Evolutionary conservation across 1,139 yeast species (phyloP).

Genomic region (Protomyces macrosporus): DNA sequence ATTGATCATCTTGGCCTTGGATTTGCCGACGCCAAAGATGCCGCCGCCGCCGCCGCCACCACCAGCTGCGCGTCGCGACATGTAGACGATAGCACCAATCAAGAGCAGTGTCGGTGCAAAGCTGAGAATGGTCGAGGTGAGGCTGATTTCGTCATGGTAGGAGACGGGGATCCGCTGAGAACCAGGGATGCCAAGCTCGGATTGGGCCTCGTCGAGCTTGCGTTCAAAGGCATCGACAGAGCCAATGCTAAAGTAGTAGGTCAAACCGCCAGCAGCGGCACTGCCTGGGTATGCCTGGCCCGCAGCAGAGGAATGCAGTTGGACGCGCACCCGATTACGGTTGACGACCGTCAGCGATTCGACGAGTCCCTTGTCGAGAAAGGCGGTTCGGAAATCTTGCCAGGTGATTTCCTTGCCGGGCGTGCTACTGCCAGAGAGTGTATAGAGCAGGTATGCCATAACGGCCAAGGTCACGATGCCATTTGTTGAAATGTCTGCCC

Average conservation of each 20-base stretch:
- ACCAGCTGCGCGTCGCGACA: conserved; percentile 56
- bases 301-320: conserved; percentile 54
- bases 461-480: conserved; percentile 14
- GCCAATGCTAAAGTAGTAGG: conserved; percentile 72
- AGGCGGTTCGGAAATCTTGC: conserved; percentile 83
- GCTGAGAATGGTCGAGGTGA: conserved; percentile 59
- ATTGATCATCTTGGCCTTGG: conserved; percentile 74
- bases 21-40: conserved; percentile 38
- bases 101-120: conserved; percentile 78
- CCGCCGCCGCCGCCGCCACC: conserved; percentile 59
- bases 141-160: conserved; percentile 63
- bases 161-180: conserved; percentile 76
- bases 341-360: conserved; percentile 70
- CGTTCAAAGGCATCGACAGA: conserved; percentile 88
- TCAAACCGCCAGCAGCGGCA: conserved; percentile 31
- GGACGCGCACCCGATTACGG: conserved; percentile 72
- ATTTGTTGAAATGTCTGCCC: conserved; percentile 23
- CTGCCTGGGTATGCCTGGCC: conserved; percentile 34
- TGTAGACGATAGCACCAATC: conserved; percentile 77
- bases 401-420: conserved; percentile 55
- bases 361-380: conserved; percentile 78
- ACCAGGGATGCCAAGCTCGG: conserved; percentile 57
- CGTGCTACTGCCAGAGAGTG: conserved; percentile 28
- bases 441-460: conserved; percentile 23
- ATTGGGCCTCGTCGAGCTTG: conserved; percentile 69